These are phyloP conservation scores for Dipteronia sinensis DNA, from an alignment of 345 rosid genomes.

Conservation along the genomic window DNA sequence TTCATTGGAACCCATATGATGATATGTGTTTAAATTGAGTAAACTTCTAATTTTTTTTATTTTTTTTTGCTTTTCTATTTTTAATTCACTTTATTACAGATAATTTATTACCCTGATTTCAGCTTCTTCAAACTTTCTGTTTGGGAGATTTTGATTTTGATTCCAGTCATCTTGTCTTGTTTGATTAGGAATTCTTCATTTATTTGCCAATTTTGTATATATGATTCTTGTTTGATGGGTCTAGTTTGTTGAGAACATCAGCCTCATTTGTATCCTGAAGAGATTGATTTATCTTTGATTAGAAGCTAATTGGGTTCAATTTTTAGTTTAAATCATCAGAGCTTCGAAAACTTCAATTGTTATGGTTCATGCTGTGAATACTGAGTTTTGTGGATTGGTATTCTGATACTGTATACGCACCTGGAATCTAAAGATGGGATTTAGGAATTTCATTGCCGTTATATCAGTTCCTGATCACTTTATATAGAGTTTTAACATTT, in stretches of 20 bases:
- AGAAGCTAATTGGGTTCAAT: background rate
- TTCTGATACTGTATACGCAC: background rate
- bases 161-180: constrained; percentile 3
- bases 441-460: constrained; percentile 6
- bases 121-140: constrained; percentile 7
- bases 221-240: constrained; percentile 2
- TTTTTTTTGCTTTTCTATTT: background rate
- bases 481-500: constrained; percentile 7
- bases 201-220: background rate
- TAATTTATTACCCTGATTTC: background rate
- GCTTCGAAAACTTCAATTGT: background rate
- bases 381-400: background rate
- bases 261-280: background rate
- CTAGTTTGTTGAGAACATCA: constrained; percentile 8
- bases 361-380: background rate
- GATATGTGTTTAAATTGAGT: background rate
- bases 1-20: constrained; percentile 9
- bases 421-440: background rate
- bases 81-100: background rate
- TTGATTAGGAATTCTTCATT: background rate
- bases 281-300: background rate
- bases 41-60: background rate
- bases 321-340: background rate
- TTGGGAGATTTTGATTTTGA: background rate
- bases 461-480: constrained; percentile 5